These are phyloP conservation scores for Boletus calvinii DNA, from an alignment of 1,284 basidiomycete genomes.

Conservation along the genomic window DNA sequence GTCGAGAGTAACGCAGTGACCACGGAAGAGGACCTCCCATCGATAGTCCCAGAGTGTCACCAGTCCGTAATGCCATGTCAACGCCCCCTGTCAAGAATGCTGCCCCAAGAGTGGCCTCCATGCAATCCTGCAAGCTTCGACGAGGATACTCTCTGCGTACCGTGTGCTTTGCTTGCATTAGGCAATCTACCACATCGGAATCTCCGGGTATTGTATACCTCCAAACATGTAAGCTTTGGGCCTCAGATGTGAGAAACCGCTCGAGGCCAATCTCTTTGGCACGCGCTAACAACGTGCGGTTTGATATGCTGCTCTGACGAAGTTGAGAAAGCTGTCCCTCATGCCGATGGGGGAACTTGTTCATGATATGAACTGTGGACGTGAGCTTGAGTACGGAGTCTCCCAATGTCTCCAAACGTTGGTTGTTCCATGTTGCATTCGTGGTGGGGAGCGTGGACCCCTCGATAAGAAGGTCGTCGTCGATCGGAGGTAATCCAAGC, in stretches of 20 bases:
- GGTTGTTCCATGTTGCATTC: slow-evolving; percentile 67
- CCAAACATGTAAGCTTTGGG: slow-evolving; percentile 58
- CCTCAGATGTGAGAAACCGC: slow-evolving; percentile 60
- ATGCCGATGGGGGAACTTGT: slow-evolving; percentile 69
- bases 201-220: slow-evolving; percentile 47
- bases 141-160: slow-evolving; percentile 49
- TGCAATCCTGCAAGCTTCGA: slow-evolving; percentile 78
- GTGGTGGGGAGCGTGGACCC: slow-evolving; percentile 72
- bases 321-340: slow-evolving; percentile 76
- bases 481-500: slow-evolving; percentile 59
- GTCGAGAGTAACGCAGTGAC: slow-evolving; percentile 56
- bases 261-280: slow-evolving; percentile 66
- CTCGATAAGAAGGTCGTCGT: slow-evolving; percentile 58
- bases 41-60: slow-evolving; percentile 61
- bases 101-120: slow-evolving; percentile 80
- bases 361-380: slow-evolving; percentile 73
- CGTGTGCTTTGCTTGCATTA: slow-evolving; percentile 30
- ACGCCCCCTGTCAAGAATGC: slow-evolving; percentile 71
- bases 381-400: slow-evolving; percentile 79
- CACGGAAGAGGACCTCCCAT: slow-evolving; percentile 70
- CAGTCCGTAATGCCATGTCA: slow-evolving; percentile 61
- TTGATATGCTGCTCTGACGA: slow-evolving; percentile 63
- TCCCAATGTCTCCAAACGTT: slow-evolving; percentile 81
- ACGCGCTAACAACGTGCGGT: slow-evolving; percentile 63
- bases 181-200: slow-evolving; percentile 31